Evolutionary conservation across 768 basidiomycete genomes (phyloP).

Genomic region (Lentinula detonsa): DNA sequence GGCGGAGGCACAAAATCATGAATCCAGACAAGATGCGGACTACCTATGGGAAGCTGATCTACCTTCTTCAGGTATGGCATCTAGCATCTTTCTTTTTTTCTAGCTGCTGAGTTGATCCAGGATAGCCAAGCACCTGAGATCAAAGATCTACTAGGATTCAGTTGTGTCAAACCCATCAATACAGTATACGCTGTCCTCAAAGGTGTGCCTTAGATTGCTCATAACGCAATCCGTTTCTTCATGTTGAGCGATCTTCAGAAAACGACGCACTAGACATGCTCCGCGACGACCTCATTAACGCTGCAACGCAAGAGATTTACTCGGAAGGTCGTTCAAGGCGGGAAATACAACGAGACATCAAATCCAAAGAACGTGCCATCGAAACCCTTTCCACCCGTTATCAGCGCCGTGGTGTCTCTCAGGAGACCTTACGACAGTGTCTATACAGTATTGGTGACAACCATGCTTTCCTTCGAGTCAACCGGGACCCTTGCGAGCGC

Average conservation of each 20-base stretch:
- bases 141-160: slow-evolving; percentile 72
- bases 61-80: slow-evolving; percentile 64
- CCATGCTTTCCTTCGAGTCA: slow-evolving; percentile 79
- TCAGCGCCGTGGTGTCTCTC: slow-evolving; percentile 47
- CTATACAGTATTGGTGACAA: slow-evolving; percentile 88
- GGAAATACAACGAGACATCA: slow-evolving; percentile 83
- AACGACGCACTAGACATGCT: slow-evolving; percentile 62
- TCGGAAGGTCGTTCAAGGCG: slow-evolving; percentile 65
- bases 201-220: neutral
- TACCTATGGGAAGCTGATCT: slow-evolving; percentile 83
- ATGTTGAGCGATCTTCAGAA: slow-evolving; percentile 29
- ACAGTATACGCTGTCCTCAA: slow-evolving; percentile 61
- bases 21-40: slow-evolving; percentile 90
- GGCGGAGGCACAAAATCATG: slow-evolving; percentile 85
- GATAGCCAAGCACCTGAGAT: slow-evolving; percentile 85
- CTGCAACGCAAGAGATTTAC: slow-evolving; percentile 80
- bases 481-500: slow-evolving; percentile 83
- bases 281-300: slow-evolving; percentile 67
- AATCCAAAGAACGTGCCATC: slow-evolving; percentile 78
- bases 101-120: slow-evolving; percentile 26
- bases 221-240: too few relatives aligned
- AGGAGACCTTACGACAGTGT: slow-evolving; percentile 70
- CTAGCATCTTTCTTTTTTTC: neutral
- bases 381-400: slow-evolving; percentile 67
- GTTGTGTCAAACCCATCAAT: slow-evolving; percentile 71